Evolutionary conservation across 169 alveolate genomes (phyloP).

Genomic region (Babesia ovata): DNA sequence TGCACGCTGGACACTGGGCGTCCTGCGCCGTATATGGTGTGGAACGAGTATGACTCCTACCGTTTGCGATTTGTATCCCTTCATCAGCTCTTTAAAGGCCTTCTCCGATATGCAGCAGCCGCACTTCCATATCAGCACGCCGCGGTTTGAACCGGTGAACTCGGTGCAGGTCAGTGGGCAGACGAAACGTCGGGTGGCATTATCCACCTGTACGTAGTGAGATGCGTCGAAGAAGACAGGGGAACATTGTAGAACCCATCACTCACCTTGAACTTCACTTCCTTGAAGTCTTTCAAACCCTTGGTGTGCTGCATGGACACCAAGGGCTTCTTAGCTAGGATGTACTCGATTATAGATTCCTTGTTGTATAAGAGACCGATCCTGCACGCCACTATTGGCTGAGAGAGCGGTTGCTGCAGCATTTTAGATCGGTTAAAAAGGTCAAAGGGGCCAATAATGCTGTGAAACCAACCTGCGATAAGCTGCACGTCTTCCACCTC

Average conservation of each 20-base stretch:
- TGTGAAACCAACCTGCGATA: conserved; percentile 75
- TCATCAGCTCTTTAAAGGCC: conserved; percentile 66
- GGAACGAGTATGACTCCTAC: not conserved
- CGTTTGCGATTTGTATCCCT: conserved; percentile 17
- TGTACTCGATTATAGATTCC: conserved; percentile 71
- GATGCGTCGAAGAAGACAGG: too few species aligned
- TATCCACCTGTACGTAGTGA: conserved; percentile 59
- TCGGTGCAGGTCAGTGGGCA: conserved; percentile 75
- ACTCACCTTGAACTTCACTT: conserved; percentile 40
- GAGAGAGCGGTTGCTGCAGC: conserved; percentile 78
- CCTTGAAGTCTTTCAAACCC: conserved; percentile 75
- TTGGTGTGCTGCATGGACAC: conserved; percentile 75
- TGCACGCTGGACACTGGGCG: conserved; percentile 56
- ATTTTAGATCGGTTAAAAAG: not conserved
- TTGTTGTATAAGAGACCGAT: conserved; percentile 82
- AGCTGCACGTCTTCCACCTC: conserved; percentile 78
- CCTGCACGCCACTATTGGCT: conserved; percentile 83
- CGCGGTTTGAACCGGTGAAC: conserved; percentile 72
- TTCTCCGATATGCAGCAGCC: conserved; percentile 77
- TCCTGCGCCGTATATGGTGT: not conserved
- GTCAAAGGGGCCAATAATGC: not conserved
- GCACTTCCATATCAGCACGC: conserved; percentile 72
- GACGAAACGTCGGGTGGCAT: conserved; percentile 53
- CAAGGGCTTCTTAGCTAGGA: conserved; percentile 72
- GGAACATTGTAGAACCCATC: not conserved